A percentile compares a stretch with the other conserved stretches of the same genome.
phyloP scores from a whole-genome alignment of 2,329 filamentous ascomycete species.

The Hypoxylon sp. region DNA sequence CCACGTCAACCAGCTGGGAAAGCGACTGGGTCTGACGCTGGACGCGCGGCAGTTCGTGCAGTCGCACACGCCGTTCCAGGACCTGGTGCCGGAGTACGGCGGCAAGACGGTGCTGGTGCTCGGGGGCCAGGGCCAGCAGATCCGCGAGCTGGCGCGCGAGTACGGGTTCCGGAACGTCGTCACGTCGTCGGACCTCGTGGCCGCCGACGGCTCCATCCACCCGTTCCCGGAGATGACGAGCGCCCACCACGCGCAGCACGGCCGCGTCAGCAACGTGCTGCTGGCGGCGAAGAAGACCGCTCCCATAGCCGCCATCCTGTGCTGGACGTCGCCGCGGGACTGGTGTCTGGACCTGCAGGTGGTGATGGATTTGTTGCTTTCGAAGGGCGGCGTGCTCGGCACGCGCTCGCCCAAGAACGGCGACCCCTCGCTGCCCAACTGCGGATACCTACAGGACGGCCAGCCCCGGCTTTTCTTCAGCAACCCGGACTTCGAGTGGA shows the following conservation, averaged over 20 bases:
- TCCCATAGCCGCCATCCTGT: constrained; percentile 45
- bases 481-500: constrained; percentile 77
- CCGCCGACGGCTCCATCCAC: constrained; percentile 39
- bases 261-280: constrained; percentile 43
- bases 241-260: constrained; percentile 47
- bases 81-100: constrained; percentile 59
- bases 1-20: constrained; percentile 66
- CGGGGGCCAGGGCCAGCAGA: constrained; percentile 55
- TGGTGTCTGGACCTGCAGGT: constrained; percentile 50
- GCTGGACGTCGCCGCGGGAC: constrained; percentile 49
- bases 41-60: constrained; percentile 65
- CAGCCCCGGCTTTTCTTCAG: constrained; percentile 74
- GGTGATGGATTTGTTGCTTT: constrained; percentile 45
- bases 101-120: constrained; percentile 62
- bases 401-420: constrained; percentile 70
- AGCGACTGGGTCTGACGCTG: constrained; percentile 60
- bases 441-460: constrained; percentile 59
- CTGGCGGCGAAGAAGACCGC: constrained; percentile 7
- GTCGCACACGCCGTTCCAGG: constrained; percentile 76
- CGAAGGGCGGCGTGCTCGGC: constrained; percentile 65
- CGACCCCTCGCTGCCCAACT: constrained; percentile 42
- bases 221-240: constrained; percentile 51
- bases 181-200: constrained; percentile 48
- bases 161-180: constrained; percentile 51
- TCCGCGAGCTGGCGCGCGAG: constrained; percentile 42